Evolutionary conservation across 169 alveolate species (phyloP).

Genomic region (Babesia bovis): DNA sequence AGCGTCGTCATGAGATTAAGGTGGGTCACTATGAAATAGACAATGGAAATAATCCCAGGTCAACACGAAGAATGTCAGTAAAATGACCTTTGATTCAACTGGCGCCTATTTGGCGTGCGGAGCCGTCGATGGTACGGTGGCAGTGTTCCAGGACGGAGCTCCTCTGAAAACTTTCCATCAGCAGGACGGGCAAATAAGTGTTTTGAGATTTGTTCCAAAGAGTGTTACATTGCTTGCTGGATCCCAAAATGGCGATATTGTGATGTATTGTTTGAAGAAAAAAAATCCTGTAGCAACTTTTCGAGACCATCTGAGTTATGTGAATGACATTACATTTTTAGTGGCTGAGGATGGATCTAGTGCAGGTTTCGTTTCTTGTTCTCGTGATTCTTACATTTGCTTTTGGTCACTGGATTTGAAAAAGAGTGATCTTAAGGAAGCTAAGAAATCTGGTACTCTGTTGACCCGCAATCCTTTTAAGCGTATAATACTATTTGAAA

Average conservation of each 20-base stretch:
- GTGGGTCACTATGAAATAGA: not conserved
- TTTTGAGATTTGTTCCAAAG: slow-evolving; percentile 36
- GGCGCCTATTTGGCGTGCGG: slow-evolving; percentile 49
- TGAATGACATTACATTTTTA: slow-evolving; percentile 37
- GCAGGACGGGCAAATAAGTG: slow-evolving; percentile 28
- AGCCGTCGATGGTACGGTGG: slow-evolving; percentile 57
- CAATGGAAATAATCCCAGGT: not conserved
- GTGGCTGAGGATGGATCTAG: slow-evolving; percentile 30
- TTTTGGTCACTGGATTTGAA: slow-evolving; percentile 48
- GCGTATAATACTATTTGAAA: slow-evolving; percentile 41
- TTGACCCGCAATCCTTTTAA: slow-evolving; percentile 46
- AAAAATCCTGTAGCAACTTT: slow-evolving; percentile 45
- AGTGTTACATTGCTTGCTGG: slow-evolving; percentile 26
- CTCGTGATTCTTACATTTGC: slow-evolving; percentile 42
- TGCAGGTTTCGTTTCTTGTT: slow-evolving; percentile 47
- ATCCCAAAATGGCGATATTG: slow-evolving; percentile 46
- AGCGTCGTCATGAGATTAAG: slow-evolving; percentile 8
- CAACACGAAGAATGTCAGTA: slow-evolving; percentile 34
- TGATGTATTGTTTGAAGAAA: slow-evolving; percentile 33
- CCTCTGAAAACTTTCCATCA: slow-evolving; percentile 22
- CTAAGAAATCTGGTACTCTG: not conserved
- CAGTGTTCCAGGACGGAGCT: slow-evolving; percentile 37
- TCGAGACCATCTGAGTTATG: slow-evolving; percentile 60
- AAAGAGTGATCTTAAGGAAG: slow-evolving; percentile 6
- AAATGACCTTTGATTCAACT: slow-evolving; percentile 22